Evolutionary conservation across 495 filamentous ascomycete genomes (phyloP).

Genomic region (Parathielavia appendiculata): DNA sequence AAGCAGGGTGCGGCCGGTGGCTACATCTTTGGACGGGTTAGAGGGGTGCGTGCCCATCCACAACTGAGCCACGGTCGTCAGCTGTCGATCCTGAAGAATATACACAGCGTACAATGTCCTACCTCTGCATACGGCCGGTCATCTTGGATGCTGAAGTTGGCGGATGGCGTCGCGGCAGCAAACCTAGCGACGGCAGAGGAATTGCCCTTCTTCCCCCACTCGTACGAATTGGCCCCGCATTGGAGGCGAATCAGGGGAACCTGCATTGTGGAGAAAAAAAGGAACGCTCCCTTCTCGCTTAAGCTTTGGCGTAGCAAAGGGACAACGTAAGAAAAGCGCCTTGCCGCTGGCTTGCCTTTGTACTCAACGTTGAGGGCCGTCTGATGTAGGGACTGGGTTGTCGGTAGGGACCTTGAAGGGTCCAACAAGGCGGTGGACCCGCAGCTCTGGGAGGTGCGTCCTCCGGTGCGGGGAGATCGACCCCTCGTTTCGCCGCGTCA

Average conservation of each 20-base stretch:
- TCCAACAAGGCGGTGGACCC: too few relatives aligned
- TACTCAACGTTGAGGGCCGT: too few relatives aligned
- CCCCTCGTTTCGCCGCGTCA: too few relatives aligned
- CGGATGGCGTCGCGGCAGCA: constrained; percentile 67
- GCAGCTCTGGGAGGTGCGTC: too few relatives aligned
- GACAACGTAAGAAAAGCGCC: too few relatives aligned
- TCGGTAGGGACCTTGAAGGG: too few relatives aligned
- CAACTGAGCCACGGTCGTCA: constrained; percentile 50
- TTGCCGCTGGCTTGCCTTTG: too few relatives aligned
- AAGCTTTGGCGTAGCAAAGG: too few relatives aligned
- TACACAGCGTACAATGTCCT: constrained; percentile 15
- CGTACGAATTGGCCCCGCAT: constrained; percentile 97
- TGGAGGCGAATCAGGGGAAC: constrained; percentile 85
- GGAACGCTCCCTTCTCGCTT: too few relatives aligned
- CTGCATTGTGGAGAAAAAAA: constrained; percentile 26
- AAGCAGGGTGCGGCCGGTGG: constrained; percentile 79
- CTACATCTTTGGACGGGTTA: constrained; percentile 82
- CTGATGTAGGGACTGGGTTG: too few relatives aligned
- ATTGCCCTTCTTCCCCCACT: constrained; percentile 92
- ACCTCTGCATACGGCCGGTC: constrained; percentile 88
- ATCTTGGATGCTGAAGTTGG: constrained; percentile 68
- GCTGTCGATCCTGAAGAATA: background rate
- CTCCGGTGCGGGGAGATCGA: too few relatives aligned
- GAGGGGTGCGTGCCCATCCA: constrained; percentile 99
- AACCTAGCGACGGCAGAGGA: constrained; percentile 74